Conservation (phyloP, 1,284 basidiomycete species). For the Exobasidium cylindrosporum region DNA sequence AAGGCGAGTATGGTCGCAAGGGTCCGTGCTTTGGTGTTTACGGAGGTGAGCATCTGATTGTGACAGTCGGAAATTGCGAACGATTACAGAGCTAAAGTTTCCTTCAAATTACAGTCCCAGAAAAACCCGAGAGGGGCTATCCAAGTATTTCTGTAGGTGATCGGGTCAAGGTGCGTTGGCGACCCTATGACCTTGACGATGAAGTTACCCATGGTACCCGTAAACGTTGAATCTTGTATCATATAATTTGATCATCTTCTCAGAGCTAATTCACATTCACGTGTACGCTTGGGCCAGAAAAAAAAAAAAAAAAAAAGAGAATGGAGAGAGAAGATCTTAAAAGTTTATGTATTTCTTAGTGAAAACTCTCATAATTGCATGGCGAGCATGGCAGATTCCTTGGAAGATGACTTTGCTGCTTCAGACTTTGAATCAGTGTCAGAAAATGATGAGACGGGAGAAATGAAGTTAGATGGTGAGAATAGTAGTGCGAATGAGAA, state of each 20-base stretch:
- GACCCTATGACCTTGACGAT: conserved; percentile 20
- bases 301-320: too few species aligned
- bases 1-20: conserved; percentile 17
- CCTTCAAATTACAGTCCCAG: too few species aligned
- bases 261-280: too few species aligned
- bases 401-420: conserved; percentile 29
- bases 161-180: conserved; percentile 22
- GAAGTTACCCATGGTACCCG: conserved; percentile 15
- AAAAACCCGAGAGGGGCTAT: conserved; percentile 11
- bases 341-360: too few species aligned
- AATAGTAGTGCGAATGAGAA: background rate
- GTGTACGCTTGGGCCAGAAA: too few species aligned
- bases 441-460: background rate
- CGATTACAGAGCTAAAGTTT: too few species aligned
- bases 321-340: too few species aligned
- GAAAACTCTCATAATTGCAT: too few species aligned
- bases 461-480: background rate
- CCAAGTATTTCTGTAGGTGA: conserved; percentile 24
- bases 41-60: too few species aligned
- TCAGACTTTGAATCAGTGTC: conserved; percentile 30
- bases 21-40: conserved; percentile 47
- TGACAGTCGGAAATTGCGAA: too few species aligned
- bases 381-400: conserved; percentile 11
- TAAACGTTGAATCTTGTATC: too few species aligned
- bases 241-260: too few species aligned